A percentile compares a stretch with the other conserved stretches of the same genome.
These are phyloP conservation scores for Alternaria triticina DNA, from an alignment of 2,329 filamentous ascomycete species.

Conservation along the genomic window DNA sequence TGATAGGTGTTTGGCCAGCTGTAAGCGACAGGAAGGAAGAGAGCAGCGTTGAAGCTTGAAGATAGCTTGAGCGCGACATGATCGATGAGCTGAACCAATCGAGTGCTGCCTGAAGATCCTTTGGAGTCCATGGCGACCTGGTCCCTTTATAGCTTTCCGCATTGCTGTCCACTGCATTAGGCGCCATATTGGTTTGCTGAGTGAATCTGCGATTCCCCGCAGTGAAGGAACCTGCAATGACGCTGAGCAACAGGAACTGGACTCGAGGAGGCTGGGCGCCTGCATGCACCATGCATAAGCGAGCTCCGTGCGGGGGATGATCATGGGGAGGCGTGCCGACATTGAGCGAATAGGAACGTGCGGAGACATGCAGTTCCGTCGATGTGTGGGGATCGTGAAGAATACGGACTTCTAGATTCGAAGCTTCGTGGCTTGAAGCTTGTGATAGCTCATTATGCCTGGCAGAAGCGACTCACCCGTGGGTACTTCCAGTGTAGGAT, in stretches of 20 bases:
- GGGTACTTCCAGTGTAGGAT: background rate
- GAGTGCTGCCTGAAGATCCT: constrained; percentile 9
- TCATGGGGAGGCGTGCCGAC: constrained; percentile 23
- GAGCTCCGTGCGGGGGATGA: constrained; percentile 11
- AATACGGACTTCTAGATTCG: background rate
- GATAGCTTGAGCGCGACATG: constrained; percentile 36
- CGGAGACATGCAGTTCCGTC: background rate
- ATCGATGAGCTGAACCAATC: constrained; percentile 17
- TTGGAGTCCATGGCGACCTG: background rate
- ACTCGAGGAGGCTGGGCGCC: constrained; percentile 1
- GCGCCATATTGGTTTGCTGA: constrained; percentile 1
- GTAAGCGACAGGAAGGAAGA: constrained; percentile 34
- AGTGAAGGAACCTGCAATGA: constrained; percentile 17
- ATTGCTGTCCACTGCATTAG: background rate
- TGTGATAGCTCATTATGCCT: background rate
- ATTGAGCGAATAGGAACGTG: constrained; percentile 22
- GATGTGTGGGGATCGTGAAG: background rate
- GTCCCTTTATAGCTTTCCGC: constrained; percentile 4
- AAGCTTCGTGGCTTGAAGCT: constrained; percentile 14
- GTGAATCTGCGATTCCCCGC: constrained; percentile 13
- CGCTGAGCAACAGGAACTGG: constrained; percentile 12
- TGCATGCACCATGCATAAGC: constrained; percentile 15
- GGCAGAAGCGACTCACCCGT: background rate
- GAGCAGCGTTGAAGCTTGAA: constrained; percentile 28
- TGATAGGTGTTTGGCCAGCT: constrained; percentile 25